phyloP scores from a whole-genome alignment of 1,284 basidiomycete species.

The Ganoderma resinaceum region DNA sequence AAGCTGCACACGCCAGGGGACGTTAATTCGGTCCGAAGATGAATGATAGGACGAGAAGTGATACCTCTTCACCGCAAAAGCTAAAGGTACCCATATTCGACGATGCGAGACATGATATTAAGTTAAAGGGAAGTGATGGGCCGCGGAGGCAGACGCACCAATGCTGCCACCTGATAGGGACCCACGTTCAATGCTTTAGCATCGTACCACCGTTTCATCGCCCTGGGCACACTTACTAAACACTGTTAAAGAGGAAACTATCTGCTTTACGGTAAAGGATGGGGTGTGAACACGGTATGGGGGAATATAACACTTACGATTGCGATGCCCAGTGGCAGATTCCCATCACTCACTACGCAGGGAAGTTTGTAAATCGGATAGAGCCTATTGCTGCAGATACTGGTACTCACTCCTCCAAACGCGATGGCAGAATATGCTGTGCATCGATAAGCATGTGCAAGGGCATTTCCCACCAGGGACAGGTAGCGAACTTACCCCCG shows the following conservation, averaged over 20 bases:
- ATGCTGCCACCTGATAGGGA: conserved; percentile 27
- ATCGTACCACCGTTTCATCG: too few relatives aligned
- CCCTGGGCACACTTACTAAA: conserved; percentile 18
- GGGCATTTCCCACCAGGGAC: too few relatives aligned
- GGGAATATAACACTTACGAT: conserved; percentile 18
- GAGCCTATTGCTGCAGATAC: background rate
- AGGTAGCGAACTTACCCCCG: conserved; percentile 17
- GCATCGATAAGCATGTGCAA: background rate
- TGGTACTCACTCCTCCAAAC: conserved; percentile 28
- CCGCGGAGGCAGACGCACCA: conserved; percentile 7
- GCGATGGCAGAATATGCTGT: conserved; percentile 29
- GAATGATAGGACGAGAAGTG: background rate
- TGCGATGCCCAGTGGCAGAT: conserved; percentile 17
- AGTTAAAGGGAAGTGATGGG: too few relatives aligned
- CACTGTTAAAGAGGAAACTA: conserved; percentile 19
- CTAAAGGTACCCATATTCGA: conserved; percentile 10
- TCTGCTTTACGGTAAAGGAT: conserved; percentile 4
- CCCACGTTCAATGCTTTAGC: background rate
- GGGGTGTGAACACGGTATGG: too few relatives aligned
- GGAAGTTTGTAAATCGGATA: background rate
- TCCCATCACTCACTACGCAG: conserved; percentile 23
- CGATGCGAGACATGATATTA: background rate
- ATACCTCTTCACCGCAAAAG: conserved; percentile 28
- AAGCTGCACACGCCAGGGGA: conserved; percentile 13
- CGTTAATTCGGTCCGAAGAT: background rate